Base-by-base conservation (phyloP, 1,284 basidiomycete species). In the Serendipita sp. region DNA sequence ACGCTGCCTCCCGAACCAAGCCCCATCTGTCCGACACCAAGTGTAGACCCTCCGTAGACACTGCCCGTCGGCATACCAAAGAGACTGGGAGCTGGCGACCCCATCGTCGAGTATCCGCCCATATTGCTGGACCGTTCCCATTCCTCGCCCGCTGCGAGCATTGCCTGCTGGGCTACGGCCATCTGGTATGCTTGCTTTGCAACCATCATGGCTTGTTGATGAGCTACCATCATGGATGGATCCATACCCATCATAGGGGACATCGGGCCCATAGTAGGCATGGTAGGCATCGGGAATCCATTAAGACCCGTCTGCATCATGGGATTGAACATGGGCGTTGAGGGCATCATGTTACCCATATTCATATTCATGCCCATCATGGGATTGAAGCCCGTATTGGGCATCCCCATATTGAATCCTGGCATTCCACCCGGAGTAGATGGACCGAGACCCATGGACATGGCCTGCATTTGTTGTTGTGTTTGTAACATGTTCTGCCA, bases 171-270 rank as follows among this genome's bases (percentile, higher is more conserved):
- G 3, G 88, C 88, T 60, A 90, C 86, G 8, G 88, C 85, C 76
- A 85, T 82, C 72, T 91, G 88, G 70, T 89, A 91, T 2, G 88
- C 83, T 70, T 91, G 89, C 71, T 91, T 91, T 61, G 88, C 88
- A 61, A 78, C 76, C 73, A 87, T 75, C 80, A 91, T 87, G 1
- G 88, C 88, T 64, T 87, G 87, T 69, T 89, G 87, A 70, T 91
- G 88, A 12, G 87, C 88, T 2, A 76, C 82, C 17, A 87, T 66
- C 69, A 82, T 82, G 17, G 71, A 72, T 6, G 82, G 80, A 67
- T 88, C 85, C 17, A 63, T 43, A 3, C 71, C 69, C 3, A 71
- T 66, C 49, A 71, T 73, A 15, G 72, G 71, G 15, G 72, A 67
- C 47, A 69, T 66, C 63, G 6, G 69, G 12, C 6, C 5, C 74